A percentile compares a stretch with the other conserved stretches of the same genome.
Conservation (phyloP, 495 filamentous ascomycete species). For the Chaetomium cochliodes region DNA sequence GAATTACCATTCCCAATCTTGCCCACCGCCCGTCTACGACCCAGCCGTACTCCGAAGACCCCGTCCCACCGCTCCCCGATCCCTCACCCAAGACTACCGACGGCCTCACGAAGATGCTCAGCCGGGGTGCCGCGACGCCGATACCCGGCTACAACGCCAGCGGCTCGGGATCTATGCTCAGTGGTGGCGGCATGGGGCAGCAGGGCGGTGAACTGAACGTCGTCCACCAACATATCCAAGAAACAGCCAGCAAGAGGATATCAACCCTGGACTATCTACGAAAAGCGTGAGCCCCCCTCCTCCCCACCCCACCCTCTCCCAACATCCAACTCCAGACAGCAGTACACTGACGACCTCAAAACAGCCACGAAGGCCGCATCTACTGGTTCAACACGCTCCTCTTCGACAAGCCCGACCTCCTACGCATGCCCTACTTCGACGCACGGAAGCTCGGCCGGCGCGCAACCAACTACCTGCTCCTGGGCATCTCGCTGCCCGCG, state of each 20-base stretch:
- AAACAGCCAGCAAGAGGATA: slow-evolving; percentile 86
- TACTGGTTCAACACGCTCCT: slow-evolving; percentile 98
- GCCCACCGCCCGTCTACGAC: slow-evolving; percentile 13
- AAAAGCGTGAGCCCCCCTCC: slow-evolving; percentile 62
- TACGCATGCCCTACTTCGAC: slow-evolving; percentile 81
- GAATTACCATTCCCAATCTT: not conserved
- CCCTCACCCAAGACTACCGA: slow-evolving; percentile 38
- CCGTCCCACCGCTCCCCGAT: slow-evolving; percentile 42
- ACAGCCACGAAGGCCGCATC: slow-evolving; percentile 83
- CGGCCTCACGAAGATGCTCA: slow-evolving; percentile 47
- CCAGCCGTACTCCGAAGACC: slow-evolving; percentile 31
- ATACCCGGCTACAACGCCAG: slow-evolving; percentile 34
- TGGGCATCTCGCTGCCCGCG: slow-evolving; percentile 85
- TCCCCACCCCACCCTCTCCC: slow-evolving; percentile 11
- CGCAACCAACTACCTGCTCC: slow-evolving; percentile 88
- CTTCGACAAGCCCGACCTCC: slow-evolving; percentile 79
- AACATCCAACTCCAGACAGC: not conserved
- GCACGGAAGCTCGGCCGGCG: slow-evolving; percentile 74
- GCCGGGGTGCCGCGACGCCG: slow-evolving; percentile 38
- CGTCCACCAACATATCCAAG: slow-evolving; percentile 80
- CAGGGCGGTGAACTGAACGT: slow-evolving; percentile 40
- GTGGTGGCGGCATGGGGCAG: slow-evolving; percentile 25
- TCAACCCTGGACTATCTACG: slow-evolving; percentile 92
- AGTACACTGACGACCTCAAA: slow-evolving; percentile 24
- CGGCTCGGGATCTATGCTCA: slow-evolving; percentile 33